A percentile compares a stretch with the other conserved stretches of the same genome.
These are phyloP conservation scores for Cotoneaster glaucophyllus DNA, from an alignment of 306 rosid genomes.

Conservation along the genomic window DNA sequence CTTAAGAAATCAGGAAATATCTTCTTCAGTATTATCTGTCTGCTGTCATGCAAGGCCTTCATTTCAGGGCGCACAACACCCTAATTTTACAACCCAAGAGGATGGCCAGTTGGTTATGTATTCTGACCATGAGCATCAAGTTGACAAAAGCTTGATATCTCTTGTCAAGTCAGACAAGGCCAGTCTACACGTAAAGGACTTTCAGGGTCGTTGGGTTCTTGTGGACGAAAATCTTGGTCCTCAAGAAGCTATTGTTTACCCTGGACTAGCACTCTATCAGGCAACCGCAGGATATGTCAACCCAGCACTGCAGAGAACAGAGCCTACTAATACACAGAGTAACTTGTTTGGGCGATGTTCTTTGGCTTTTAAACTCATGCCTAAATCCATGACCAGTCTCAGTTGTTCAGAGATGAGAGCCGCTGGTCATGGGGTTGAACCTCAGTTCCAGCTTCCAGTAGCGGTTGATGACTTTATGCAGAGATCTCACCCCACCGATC, in stretches of 20 bases:
- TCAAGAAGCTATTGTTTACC: constrained; percentile 87
- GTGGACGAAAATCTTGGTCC: constrained; percentile 93
- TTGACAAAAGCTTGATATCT: constrained; percentile 84
- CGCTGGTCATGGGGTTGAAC: constrained; percentile 90
- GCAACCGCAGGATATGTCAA: constrained; percentile 95
- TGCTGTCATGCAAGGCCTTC: constrained; percentile 91
- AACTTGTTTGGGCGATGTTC: constrained; percentile 81
- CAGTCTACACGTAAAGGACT: constrained; percentile 74
- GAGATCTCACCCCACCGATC: constrained; percentile 72
- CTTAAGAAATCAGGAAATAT: constrained; percentile 70
- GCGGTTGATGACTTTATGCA: constrained; percentile 98
- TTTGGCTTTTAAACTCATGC: constrained; percentile 76
- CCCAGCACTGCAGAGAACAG: constrained; percentile 81
- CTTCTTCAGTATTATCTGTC: constrained; percentile 90
- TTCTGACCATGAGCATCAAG: constrained; percentile 73
- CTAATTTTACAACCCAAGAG: constrained; percentile 63
- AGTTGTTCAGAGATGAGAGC: constrained; percentile 97
- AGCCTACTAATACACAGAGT: constrained; percentile 52
- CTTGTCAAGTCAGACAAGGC: constrained; percentile 82
- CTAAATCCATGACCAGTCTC: constrained; percentile 81
- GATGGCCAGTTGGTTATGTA: constrained; percentile 75
- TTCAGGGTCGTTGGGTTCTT: constrained; percentile 82
- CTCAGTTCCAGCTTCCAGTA: constrained; percentile 87
- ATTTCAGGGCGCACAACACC: constrained; percentile 78
- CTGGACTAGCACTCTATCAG: constrained; percentile 96